phyloP scores from a whole-genome alignment of 2,329 filamentous ascomycete species.

The Sporothrix pseudoabietina region DNA sequence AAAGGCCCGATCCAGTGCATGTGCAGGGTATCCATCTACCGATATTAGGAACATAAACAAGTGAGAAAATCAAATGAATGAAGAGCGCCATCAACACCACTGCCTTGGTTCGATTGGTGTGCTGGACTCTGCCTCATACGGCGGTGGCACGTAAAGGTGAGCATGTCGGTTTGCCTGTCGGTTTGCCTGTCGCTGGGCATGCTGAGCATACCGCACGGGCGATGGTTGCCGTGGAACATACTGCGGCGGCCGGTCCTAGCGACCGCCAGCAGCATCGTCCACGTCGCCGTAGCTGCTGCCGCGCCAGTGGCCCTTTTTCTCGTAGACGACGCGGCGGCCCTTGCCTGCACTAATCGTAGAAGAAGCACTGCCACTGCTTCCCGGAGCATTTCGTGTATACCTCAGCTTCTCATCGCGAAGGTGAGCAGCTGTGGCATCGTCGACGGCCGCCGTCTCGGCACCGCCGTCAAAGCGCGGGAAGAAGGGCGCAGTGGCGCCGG shows the following conservation, averaged over 20 bases:
- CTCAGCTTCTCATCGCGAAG: conserved; percentile 40
- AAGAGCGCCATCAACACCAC: conserved; percentile 21
- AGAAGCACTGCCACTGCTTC: neutral
- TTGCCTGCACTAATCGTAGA: neutral
- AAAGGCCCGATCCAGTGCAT: neutral
- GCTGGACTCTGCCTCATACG: neutral
- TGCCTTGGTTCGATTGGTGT: conserved; percentile 20
- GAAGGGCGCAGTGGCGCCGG: neutral
- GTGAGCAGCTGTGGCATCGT: conserved; percentile 32
- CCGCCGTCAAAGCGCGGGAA: conserved; percentile 31
- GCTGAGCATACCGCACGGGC: neutral
- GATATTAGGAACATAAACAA: neutral
- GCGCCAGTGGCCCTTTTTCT: conserved; percentile 41
- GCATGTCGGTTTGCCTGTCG: neutral
- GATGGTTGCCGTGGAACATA: conserved; percentile 13
- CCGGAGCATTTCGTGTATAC: neutral
- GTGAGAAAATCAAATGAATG: neutral
- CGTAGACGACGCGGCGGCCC: conserved; percentile 34
- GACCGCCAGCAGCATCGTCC: conserved; percentile 39
- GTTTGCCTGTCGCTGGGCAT: neutral
- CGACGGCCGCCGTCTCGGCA: conserved; percentile 29
- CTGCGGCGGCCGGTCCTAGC: conserved; percentile 33
- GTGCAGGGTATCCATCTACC: conserved; percentile 19
- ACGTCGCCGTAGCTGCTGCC: conserved; percentile 44
- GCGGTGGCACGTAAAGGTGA: conserved; percentile 22